A percentile compares a stretch with the other conserved stretches of the same genome.
Conservation (phyloP, 495 filamentous ascomycete genomes). For the Hypoxylon trugodes region DNA sequence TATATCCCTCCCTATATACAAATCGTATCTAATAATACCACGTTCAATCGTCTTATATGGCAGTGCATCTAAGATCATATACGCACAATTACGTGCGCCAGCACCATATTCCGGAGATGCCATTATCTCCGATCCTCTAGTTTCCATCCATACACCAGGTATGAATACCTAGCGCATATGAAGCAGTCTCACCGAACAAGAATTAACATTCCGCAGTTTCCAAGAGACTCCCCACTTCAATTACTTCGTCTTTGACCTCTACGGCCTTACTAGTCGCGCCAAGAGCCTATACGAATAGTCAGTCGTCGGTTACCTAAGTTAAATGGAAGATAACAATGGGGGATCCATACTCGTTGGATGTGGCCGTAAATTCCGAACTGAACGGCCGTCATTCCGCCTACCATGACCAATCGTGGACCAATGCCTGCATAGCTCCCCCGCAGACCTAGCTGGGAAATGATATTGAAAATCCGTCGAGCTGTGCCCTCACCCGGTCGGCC, state of each 20-base stretch:
- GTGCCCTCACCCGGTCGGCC: slow-evolving; percentile 82
- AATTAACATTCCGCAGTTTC: slow-evolving; percentile 24
- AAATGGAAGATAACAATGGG: not conserved
- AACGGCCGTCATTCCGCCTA: slow-evolving; percentile 77
- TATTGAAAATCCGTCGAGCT: slow-evolving; percentile 76
- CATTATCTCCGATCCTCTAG: slow-evolving; percentile 7
- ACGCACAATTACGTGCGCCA: slow-evolving; percentile 9
- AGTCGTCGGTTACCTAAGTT: not conserved
- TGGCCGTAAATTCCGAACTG: slow-evolving; percentile 89
- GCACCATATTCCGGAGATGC: slow-evolving; percentile 7
- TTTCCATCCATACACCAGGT: slow-evolving; percentile 6
- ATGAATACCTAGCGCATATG: not conserved
- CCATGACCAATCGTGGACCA: slow-evolving; percentile 77
- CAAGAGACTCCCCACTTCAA: slow-evolving; percentile 17
- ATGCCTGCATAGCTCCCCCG: slow-evolving; percentile 80
- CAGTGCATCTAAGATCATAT: slow-evolving; percentile 5
- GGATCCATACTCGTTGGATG: slow-evolving; percentile 61
- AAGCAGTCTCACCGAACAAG: not conserved
- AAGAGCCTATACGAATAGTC: slow-evolving; percentile 33
- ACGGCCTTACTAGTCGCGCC: slow-evolving; percentile 35
- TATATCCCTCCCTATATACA: slow-evolving; percentile 7
- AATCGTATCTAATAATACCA: slow-evolving; percentile 15
- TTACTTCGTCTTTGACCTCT: slow-evolving; percentile 22
- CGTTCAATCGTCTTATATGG: slow-evolving; percentile 1
- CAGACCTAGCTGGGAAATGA: slow-evolving; percentile 79